Percentiles rank a stretch among this genome's conserved stretches.
phyloP scores from a whole-genome alignment of 129 eudicot species.

The Ambrosia trifida region DNA sequence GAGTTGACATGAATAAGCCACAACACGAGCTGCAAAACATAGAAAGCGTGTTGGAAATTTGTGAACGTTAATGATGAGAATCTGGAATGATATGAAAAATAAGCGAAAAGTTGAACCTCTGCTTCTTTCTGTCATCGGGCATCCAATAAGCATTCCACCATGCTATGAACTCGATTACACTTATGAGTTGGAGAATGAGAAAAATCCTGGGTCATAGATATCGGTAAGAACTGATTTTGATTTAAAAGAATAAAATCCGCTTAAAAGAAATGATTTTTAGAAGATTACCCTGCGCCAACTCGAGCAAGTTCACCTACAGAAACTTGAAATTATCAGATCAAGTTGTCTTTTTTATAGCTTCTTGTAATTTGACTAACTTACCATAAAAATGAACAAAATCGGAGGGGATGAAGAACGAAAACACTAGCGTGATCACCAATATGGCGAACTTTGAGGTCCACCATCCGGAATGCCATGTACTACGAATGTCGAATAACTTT shows the following conservation, averaged over 20 bases:
- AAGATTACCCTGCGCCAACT: conserved; percentile 95
- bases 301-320: conserved; percentile 95
- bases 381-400: conserved; percentile 75
- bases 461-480: conserved; percentile 87
- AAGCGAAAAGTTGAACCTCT: conserved; percentile 43
- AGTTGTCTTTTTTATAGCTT: not conserved
- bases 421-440: conserved; percentile 47
- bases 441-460: conserved; percentile 63
- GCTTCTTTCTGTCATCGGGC: conserved; percentile 61
- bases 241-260: conserved; percentile 2
- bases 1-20: conserved; percentile 83
- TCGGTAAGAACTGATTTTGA: conserved; percentile 20
- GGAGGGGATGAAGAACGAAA: conserved; percentile 81
- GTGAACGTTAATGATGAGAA: conserved; percentile 4
- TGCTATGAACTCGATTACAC: conserved; percentile 88
- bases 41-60: not conserved
- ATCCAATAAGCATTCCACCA: conserved; percentile 98
- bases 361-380: conserved; percentile 29
- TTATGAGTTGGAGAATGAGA: conserved; percentile 84
- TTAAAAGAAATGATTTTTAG: conserved; percentile 1
- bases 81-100: no score
- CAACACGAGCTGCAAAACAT: conserved; percentile 63
- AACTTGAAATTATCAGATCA: conserved; percentile 9
- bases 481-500: conserved; percentile 56
- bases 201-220: conserved; percentile 59